Evolutionary conservation across 768 basidiomycete genomes (phyloP).

Genomic region (Suillus ampliporus): DNA sequence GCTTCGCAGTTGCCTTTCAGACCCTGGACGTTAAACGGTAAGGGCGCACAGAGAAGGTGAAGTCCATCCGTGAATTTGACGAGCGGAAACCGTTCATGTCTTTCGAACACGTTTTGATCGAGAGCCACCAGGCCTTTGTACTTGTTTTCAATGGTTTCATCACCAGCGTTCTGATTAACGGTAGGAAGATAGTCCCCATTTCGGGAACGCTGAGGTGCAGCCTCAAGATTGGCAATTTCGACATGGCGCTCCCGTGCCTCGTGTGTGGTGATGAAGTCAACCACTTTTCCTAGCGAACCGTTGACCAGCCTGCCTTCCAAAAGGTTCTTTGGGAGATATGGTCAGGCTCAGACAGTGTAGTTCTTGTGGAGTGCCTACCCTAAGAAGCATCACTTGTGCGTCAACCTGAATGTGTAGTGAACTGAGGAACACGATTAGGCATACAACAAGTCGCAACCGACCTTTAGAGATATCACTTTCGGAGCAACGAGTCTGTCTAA

Average conservation of each 20-base stretch:
- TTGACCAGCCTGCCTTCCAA: slow-evolving; percentile 63
- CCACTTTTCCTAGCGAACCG: slow-evolving; percentile 86
- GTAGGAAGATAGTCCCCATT: slow-evolving; percentile 9
- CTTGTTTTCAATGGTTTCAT: background rate
- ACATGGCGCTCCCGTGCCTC: slow-evolving; percentile 36
- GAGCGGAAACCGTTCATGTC: slow-evolving; percentile 37
- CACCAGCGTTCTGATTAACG: slow-evolving; percentile 9
- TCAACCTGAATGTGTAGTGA: slow-evolving; percentile 41
- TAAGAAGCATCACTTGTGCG: slow-evolving; percentile 82
- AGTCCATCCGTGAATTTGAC: slow-evolving; percentile 41
- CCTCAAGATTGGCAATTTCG: slow-evolving; percentile 35
- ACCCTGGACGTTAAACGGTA: slow-evolving; percentile 41
- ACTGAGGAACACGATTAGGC: background rate
- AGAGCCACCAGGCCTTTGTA: slow-evolving; percentile 24
- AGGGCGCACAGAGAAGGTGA: slow-evolving; percentile 36
- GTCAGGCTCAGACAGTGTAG: background rate
- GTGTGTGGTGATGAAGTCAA: slow-evolving; percentile 35
- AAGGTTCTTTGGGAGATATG: slow-evolving; percentile 34
- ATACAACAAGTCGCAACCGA: slow-evolving; percentile 18
- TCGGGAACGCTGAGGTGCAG: slow-evolving; percentile 8
- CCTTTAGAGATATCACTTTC: slow-evolving; percentile 54
- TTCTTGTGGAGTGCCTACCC: slow-evolving; percentile 26
- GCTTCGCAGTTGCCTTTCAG: slow-evolving; percentile 41
- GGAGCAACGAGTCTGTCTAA: slow-evolving; percentile 58
- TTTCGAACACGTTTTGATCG: slow-evolving; percentile 18